Evolutionary conservation across 2,329 filamentous ascomycete species (phyloP).

Genomic region (Nemania sp.): DNA sequence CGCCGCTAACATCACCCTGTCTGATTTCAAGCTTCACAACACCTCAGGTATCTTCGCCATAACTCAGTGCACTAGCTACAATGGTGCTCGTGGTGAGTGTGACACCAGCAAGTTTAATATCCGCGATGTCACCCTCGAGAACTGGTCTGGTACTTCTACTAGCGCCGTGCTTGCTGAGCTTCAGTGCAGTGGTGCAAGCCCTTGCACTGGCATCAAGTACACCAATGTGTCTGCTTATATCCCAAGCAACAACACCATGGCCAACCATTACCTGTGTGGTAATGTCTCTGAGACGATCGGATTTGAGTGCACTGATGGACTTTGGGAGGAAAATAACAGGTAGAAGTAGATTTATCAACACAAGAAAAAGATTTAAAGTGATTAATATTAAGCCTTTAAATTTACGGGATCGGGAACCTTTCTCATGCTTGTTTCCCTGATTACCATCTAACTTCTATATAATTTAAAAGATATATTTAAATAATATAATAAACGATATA

Average conservation of each 20-base stretch:
- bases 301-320: constrained; percentile 30
- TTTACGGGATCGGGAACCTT: too few species aligned
- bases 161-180: constrained; percentile 26
- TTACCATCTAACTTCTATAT: too few species aligned
- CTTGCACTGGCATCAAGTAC: constrained; percentile 34
- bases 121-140: constrained; percentile 34
- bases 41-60: constrained; percentile 36
- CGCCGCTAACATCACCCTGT: constrained; percentile 43
- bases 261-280: constrained; percentile 37
- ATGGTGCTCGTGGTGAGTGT: constrained; percentile 37
- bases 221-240: constrained; percentile 29
- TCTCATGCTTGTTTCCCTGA: too few species aligned
- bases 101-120: constrained; percentile 43
- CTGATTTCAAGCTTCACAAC: constrained; percentile 41
- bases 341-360: constrained; percentile 13
- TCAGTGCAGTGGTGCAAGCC: constrained; percentile 33
- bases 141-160: constrained; percentile 35
- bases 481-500: too few species aligned
- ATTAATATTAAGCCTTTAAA: constrained; percentile 9
- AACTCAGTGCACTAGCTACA: constrained; percentile 43
- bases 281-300: constrained; percentile 32
- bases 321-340: constrained; percentile 23
- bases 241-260: constrained; percentile 30
- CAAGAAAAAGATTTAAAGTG: background rate
- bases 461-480: too few species aligned